Conservation (phyloP, 208 protist species). For the Phytomonas francai region DNA sequence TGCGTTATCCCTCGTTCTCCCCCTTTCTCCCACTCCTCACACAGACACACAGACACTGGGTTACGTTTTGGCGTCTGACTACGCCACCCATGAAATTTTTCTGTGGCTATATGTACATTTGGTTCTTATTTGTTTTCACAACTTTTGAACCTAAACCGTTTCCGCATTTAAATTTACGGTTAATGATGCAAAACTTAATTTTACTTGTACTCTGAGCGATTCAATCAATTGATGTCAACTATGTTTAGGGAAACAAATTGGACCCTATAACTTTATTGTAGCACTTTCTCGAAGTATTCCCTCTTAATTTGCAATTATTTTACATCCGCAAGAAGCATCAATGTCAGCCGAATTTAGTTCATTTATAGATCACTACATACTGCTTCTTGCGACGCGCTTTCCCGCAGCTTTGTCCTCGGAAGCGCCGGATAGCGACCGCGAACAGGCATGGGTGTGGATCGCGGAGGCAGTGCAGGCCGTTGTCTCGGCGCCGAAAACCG, state of each 20-base stretch:
- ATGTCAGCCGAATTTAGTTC: slow-evolving; percentile 32
- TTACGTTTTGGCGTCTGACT: neutral
- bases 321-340: neutral
- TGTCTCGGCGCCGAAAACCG: slow-evolving; percentile 36
- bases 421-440: slow-evolving; percentile 5
- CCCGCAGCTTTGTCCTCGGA: slow-evolving; percentile 35
- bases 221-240: neutral
- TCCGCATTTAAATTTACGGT: neutral
- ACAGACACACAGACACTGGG: too few relatives aligned
- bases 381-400: slow-evolving; percentile 75
- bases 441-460: slow-evolving; percentile 53
- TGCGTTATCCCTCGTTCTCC: neutral
- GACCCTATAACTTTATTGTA: neutral
- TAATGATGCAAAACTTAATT: neutral
- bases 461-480: slow-evolving; percentile 39
- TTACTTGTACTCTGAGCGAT: neutral
- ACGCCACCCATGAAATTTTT: neutral
- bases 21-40: neutral
- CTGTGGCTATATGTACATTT: neutral
- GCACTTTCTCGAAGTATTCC: neutral
- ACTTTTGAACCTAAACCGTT: neutral
- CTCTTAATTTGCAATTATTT: neutral
- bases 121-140: neutral
- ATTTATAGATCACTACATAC: slow-evolving; percentile 83
- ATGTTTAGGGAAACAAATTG: neutral